Evolutionary conservation across 352 stramenopile species (phyloP).

Genomic region (Globisporangium megalacanthum): DNA sequence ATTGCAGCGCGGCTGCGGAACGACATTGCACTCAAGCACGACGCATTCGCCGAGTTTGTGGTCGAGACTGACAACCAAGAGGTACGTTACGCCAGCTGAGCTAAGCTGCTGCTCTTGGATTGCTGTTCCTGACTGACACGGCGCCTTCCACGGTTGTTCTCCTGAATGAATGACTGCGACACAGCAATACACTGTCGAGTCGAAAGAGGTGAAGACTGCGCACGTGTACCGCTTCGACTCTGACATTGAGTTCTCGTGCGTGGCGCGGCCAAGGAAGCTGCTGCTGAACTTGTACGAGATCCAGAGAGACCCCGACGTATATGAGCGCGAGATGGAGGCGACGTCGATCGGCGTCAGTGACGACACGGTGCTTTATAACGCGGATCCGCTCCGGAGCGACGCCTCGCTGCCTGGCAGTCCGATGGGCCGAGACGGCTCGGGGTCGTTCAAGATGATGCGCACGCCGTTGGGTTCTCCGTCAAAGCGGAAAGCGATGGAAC

Average conservation of each 20-base stretch:
- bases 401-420: slow-evolving; percentile 36
- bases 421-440: slow-evolving; percentile 40
- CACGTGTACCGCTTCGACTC: slow-evolving; percentile 84
- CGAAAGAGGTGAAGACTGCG: slow-evolving; percentile 67
- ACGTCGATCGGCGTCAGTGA: slow-evolving; percentile 56
- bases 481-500: slow-evolving; percentile 6
- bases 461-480: slow-evolving; percentile 47
- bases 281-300: slow-evolving; percentile 68
- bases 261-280: slow-evolving; percentile 61
- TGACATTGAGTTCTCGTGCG: slow-evolving; percentile 64
- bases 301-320: slow-evolving; percentile 21
- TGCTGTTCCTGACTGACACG: neutral
- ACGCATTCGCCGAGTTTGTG: slow-evolving; percentile 54
- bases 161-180: neutral
- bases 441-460: slow-evolving; percentile 64
- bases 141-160: neutral
- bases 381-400: slow-evolving; percentile 23
- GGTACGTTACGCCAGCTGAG: slow-evolving; percentile 17
- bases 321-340: slow-evolving; percentile 20
- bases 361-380: slow-evolving; percentile 33
- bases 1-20: slow-evolving; percentile 65
- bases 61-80: slow-evolving; percentile 60
- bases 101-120: no score
- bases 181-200: slow-evolving; percentile 43
- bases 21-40: slow-evolving; percentile 53